phyloP scores from a whole-genome alignment of 805 yeast genomes.

The Yarrowia sp. region DNA sequence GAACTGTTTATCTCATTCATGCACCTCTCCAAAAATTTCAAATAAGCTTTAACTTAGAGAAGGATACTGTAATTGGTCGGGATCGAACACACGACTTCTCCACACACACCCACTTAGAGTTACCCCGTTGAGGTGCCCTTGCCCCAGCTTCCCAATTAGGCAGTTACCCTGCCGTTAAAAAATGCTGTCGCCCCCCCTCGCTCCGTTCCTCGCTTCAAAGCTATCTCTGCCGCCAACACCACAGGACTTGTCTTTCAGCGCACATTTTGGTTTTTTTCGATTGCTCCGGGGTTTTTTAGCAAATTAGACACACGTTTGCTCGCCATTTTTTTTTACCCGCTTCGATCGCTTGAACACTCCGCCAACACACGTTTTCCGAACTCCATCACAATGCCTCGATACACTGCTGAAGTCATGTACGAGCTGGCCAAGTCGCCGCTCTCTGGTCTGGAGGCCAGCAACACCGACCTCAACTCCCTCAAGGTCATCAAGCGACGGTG shows the following conservation, averaged over 20 bases:
- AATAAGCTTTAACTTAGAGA: neutral
- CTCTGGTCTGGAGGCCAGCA: constrained; percentile 42
- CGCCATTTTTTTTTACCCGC: constrained; percentile 30
- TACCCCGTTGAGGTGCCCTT: constrained; percentile 25
- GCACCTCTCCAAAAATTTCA: constrained; percentile 30
- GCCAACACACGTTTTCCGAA: neutral
- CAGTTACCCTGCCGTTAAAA: constrained; percentile 25
- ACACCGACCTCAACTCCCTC: constrained; percentile 29
- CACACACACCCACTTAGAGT: neutral
- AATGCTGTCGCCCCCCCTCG: constrained; percentile 19
- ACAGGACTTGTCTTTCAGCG: constrained; percentile 30
- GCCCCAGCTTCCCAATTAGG: neutral
- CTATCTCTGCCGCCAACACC: neutral
- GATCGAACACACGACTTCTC: too few relatives aligned
- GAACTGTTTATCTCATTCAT: neutral
- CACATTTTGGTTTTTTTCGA: constrained; percentile 14
- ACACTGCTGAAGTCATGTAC: constrained; percentile 46
- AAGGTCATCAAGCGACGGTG: constrained; percentile 39
- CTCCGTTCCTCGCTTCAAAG: constrained; percentile 12
- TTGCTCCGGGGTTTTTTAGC: constrained; percentile 34
- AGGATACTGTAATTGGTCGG: too few relatives aligned
- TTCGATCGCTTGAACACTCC: neutral
- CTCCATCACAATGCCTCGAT: constrained; percentile 46
- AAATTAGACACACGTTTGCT: constrained; percentile 4
- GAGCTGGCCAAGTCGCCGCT: constrained; percentile 47